Percentiles rank a stretch among this genome's conserved stretches.
Evolutionary conservation across 768 basidiomycete species (phyloP).

Genomic region (Grammothele lineata): DNA sequence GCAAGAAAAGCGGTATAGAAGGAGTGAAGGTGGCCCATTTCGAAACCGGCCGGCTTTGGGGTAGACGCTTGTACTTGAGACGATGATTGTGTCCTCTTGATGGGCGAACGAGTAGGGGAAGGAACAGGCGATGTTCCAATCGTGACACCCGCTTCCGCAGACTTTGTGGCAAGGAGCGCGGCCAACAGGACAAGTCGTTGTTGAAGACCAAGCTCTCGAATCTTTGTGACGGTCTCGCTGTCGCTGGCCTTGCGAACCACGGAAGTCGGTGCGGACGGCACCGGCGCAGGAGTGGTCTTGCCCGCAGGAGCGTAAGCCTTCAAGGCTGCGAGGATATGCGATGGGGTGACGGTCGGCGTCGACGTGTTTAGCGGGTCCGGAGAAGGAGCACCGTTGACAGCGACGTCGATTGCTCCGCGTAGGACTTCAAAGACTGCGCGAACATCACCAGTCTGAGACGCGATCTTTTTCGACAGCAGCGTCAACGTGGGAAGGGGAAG

Average conservation of each 20-base stretch:
- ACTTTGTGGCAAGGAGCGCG: slow-evolving; percentile 59
- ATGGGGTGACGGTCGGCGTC: slow-evolving; percentile 50
- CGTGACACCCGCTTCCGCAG: slow-evolving; percentile 53
- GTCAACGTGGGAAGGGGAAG: slow-evolving; percentile 61
- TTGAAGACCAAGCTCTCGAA: slow-evolving; percentile 69
- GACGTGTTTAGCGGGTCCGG: slow-evolving; percentile 19
- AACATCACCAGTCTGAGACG: slow-evolving; percentile 80
- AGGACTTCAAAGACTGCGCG: slow-evolving; percentile 77
- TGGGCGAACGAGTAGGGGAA: slow-evolving; percentile 34
- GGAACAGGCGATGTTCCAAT: slow-evolving; percentile 36
- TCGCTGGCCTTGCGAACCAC: slow-evolving; percentile 16
- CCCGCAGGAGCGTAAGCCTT: slow-evolving; percentile 54
- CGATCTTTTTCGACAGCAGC: slow-evolving; percentile 75
- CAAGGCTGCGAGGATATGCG: slow-evolving; percentile 68
- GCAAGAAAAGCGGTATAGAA: slow-evolving; percentile 61
- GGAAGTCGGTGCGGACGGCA: slow-evolving; percentile 26
- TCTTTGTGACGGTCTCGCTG: slow-evolving; percentile 63
- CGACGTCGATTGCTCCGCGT: slow-evolving; percentile 72
- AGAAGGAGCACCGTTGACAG: slow-evolving; percentile 28
- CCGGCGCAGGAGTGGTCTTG: slow-evolving; percentile 28
- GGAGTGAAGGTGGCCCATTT: slow-evolving; percentile 55
- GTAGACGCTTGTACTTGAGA: slow-evolving; percentile 23
- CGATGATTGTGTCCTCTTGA: slow-evolving; percentile 47
- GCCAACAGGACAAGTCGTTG: slow-evolving; percentile 65
- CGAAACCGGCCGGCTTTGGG: slow-evolving; percentile 37